Percentiles rank a stretch among this genome's conserved stretches.
phyloP scores from a whole-genome alignment of 805 yeast genomes.

The Kazachstania taianensis region DNA sequence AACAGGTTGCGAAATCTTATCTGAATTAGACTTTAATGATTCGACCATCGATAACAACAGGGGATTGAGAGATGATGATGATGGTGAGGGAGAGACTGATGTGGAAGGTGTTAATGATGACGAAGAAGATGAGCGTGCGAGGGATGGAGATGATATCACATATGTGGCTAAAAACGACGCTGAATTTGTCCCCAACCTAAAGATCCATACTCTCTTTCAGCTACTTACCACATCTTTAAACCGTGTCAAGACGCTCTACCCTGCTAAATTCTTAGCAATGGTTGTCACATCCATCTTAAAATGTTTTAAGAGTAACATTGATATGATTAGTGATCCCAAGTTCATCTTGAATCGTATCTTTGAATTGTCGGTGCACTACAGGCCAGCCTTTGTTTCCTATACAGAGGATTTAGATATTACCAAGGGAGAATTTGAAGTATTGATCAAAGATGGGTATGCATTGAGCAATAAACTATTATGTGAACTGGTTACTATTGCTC shows the following conservation, averaged over 20 bases:
- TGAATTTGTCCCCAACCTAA: constrained; percentile 36
- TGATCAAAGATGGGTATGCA: constrained; percentile 44
- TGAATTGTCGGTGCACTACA: constrained; percentile 47
- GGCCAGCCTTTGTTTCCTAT: neutral
- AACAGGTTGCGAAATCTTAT: constrained; percentile 56
- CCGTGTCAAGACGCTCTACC: constrained; percentile 57
- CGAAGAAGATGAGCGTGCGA: neutral
- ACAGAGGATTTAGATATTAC: constrained; percentile 11
- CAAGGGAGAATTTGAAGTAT: constrained; percentile 32
- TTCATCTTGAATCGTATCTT: constrained; percentile 52
- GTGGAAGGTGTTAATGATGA: constrained; percentile 1
- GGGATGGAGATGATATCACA: neutral
- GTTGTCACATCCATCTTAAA: constrained; percentile 49
- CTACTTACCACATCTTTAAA: constrained; percentile 48
- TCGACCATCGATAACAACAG: too few relatives aligned
- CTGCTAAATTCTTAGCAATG: constrained; percentile 71
- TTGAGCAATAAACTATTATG: constrained; percentile 55
- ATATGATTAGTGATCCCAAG: constrained; percentile 24
- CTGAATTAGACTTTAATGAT: constrained; percentile 8
- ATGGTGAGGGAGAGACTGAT: constrained; percentile 5
- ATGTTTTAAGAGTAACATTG: constrained; percentile 36
- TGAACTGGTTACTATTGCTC: constrained; percentile 44
- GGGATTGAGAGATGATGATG: neutral
- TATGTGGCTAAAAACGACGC: constrained; percentile 8
- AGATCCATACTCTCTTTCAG: constrained; percentile 58